Evolutionary conservation across 2,329 filamentous ascomycete species (phyloP).

Genomic region (Fusarium sp.): DNA sequence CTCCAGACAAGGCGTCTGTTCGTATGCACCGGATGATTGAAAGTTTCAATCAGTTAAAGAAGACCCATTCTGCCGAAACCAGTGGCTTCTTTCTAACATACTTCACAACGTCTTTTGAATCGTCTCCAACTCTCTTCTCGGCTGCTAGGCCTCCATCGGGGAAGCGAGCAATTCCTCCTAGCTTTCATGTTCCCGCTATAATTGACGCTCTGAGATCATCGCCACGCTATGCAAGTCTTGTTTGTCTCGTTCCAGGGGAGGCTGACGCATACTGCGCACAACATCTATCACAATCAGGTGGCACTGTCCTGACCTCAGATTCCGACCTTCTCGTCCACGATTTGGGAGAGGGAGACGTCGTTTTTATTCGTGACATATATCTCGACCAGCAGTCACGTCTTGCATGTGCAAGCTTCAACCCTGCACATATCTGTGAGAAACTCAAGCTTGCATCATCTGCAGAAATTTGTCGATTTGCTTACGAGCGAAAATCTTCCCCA

Average conservation of each 20-base stretch:
- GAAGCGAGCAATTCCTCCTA: conserved; percentile 59
- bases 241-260: conserved; percentile 79
- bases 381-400: conserved; percentile 41
- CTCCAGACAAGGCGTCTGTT: conserved; percentile 70
- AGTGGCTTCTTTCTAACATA: conserved; percentile 42
- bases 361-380: conserved; percentile 75
- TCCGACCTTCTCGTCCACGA: conserved; percentile 85
- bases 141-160: conserved; percentile 26
- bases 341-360: conserved; percentile 72
- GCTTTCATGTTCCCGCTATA: conserved; percentile 83
- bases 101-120: conserved; percentile 31
- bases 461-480: conserved; percentile 51
- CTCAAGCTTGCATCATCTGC: conserved; percentile 53
- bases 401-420: conserved; percentile 47
- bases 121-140: conserved; percentile 42
- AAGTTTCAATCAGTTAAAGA: conserved; percentile 65
- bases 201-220: conserved; percentile 73
- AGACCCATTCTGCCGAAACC: conserved; percentile 53
- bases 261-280: conserved; percentile 84
- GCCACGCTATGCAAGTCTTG: conserved; percentile 54
- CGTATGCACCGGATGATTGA: conserved; percentile 70
- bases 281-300: conserved; percentile 64
- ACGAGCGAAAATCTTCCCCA: conserved; percentile 47
- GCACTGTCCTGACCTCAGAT: conserved; percentile 80
- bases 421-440: conserved; percentile 53